Base-by-base conservation (phyloP, 768 basidiomycete genomes). In the Lactarius sanguifluus region DNA sequence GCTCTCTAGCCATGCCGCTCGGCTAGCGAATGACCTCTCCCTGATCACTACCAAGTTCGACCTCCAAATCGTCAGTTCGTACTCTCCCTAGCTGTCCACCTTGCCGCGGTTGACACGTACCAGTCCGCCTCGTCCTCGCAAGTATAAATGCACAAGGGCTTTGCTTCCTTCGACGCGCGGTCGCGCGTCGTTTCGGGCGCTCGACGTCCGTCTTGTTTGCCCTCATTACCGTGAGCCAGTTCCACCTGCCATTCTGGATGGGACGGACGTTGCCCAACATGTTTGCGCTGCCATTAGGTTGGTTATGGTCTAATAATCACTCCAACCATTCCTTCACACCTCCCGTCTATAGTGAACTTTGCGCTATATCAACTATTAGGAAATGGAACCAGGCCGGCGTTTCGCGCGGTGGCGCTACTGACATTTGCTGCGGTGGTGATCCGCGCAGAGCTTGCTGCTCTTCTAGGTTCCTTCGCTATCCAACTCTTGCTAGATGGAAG, bases 251-350 rank as follows among this genome's bases (percentile, higher is more conserved):
- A 8, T 99, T 93, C 75, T 98, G 94, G 89, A 92, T 94, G 81
- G 88, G 94, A 2, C 79, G 97, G 62, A 97, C 96, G 0, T 76
- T 98, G 8, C 96, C 97, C 1, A 99, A 98, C 75, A 96, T 94
- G 88, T 87, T 95, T 68, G 94, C 94, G 4, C 77, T 95, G 20
- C 79, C 90, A 2, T 85, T 88, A 55, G 91, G 94, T 96, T 68
- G 28, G 77, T 69, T n/a, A 56, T 41, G 32, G 60, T 32, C 5
- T 36, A 2, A 20, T 59, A 38, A 55, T n/a, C 47, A 18, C 40
- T 59, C 45, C 4, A n/a, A 18, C 32, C 47, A 62, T 16, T 62
- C 45, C 57, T 13, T 59, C 65, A 30, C 23, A 25, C 36, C 61
- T 15, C 55, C 36, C 6, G 2, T 16, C 47, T 13, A 58, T 59